A percentile compares a stretch with the other conserved stretches of the same genome.
These are phyloP conservation scores for Cyclocybe aegerita DNA, from an alignment of 768 basidiomycete genomes.

Conservation along the genomic window DNA sequence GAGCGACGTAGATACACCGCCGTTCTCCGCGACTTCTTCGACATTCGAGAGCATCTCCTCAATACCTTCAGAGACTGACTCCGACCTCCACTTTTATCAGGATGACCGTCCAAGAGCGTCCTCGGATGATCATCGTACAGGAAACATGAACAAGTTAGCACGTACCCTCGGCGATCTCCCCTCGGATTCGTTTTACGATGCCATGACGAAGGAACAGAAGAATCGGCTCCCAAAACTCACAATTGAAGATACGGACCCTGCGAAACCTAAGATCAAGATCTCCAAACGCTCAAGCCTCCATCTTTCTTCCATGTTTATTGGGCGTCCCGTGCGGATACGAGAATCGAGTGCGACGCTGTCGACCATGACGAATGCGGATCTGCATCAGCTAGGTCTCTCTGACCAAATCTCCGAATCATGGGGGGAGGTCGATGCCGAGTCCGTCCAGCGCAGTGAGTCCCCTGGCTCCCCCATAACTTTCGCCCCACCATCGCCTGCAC, in stretches of 20 bases:
- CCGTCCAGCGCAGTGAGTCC: constrained; percentile 9
- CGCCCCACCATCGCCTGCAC: constrained; percentile 22
- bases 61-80: background rate
- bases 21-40: constrained; percentile 7
- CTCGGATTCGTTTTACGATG: constrained; percentile 3
- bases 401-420: constrained; percentile 22
- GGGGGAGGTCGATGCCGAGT: constrained; percentile 13
- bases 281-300: constrained; percentile 15
- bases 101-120: constrained; percentile 1
- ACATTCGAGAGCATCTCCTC: constrained; percentile 6
- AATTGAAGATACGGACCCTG: background rate
- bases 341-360: constrained; percentile 13
- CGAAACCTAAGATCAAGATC: constrained; percentile 8
- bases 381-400: constrained; percentile 19
- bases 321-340: constrained; percentile 4
- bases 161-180: constrained; percentile 25
- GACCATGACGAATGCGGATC: constrained; percentile 19
- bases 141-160: constrained; percentile 24
- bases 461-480: constrained; percentile 31
- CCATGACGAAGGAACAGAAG: background rate
- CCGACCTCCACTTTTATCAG: constrained; percentile 8
- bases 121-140: constrained; percentile 8
- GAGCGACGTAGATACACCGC: constrained; percentile 1
- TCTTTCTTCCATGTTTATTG: constrained; percentile 13
- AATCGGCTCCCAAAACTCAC: background rate